Evolutionary conservation across 177 flowering plant genomes (phyloP), one percentile per base, ranked within the genome.

Genomic region (Tripterygium wilfordii): DNA sequence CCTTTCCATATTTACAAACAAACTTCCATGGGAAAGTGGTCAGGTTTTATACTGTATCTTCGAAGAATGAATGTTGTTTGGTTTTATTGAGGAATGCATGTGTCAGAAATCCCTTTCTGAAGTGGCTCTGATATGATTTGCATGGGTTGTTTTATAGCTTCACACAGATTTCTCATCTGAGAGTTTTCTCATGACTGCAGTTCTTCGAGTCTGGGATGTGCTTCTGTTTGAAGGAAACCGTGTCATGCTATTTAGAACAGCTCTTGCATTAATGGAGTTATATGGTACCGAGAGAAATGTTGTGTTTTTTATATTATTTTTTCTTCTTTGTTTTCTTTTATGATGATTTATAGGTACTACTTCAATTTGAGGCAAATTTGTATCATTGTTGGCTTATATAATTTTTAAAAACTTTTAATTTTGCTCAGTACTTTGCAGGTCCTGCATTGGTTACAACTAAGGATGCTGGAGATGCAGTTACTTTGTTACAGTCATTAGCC

Each of bases 11-110:
- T 94, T 94, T 52, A 76, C 84, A 80, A 94, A 94, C 63, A 85
- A 89, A 90, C 91, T 89, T 66, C 99, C 99, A 22, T 89, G 99
- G 99, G 99, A 94, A 87, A 89, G 92, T 79, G 99, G 99, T 94
- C 77, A 94, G 96, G 71, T 76, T 79, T 79, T 75, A 64, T 59
- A 38, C 48, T n/a, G n/a, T n/a, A n/a, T n/a, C n/a, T n/a, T n/a
- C n/a, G n/a, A n/a, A n/a, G n/a, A n/a, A n/a, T n/a, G n/a, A n/a
- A n/a, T n/a, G n/a, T n/a, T n/a, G n/a, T n/a, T n/a, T n/a, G n/a
- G n/a, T n/a, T n/a, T n/a, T n/a, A n/a, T n/a, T n/a, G n/a, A n/a
- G n/a, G n/a, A n/a, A n/a, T n/a, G n/a, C n/a, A n/a, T n/a, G n/a
- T n/a, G n/a, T n/a, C n/a, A n/a, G n/a, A n/a, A n/a, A n/a, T n/a